Percentiles rank a stretch among this genome's conserved stretches.
Evolutionary conservation across 495 filamentous ascomycete species (phyloP).

Genomic region (Penicillium odoratum): DNA sequence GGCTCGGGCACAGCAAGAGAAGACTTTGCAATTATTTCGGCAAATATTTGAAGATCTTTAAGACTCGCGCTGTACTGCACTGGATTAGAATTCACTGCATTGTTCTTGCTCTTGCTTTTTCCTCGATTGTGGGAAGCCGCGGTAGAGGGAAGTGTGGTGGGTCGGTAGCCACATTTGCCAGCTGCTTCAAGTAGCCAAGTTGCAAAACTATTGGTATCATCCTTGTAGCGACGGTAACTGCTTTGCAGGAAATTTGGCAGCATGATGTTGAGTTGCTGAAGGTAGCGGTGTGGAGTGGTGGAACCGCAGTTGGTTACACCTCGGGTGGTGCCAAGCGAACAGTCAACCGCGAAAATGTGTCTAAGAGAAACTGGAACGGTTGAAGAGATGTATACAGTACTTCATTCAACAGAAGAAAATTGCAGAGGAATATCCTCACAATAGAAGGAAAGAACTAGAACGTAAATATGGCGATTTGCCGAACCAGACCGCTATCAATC

Average conservation of each 20-base stretch:
- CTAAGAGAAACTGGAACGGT: too few relatives aligned
- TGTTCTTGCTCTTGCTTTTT: conserved; percentile 24
- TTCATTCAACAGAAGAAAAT: too few relatives aligned
- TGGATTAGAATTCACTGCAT: conserved; percentile 6
- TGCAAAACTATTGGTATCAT: conserved; percentile 48
- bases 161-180: conserved; percentile 34
- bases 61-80: conserved; percentile 21
- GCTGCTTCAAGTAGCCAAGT: conserved; percentile 52
- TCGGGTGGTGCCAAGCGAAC: too few relatives aligned
- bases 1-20: conserved; percentile 24
- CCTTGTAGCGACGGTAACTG: conserved; percentile 49
- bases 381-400: too few relatives aligned
- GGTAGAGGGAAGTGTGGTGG: conserved; percentile 16
- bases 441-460: too few relatives aligned
- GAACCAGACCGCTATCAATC: too few relatives aligned
- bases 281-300: too few relatives aligned
- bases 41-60: conserved; percentile 30
- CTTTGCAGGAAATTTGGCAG: conserved; percentile 35
- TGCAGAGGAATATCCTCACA: too few relatives aligned
- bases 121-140: conserved; percentile 11
- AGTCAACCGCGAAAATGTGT: too few relatives aligned
- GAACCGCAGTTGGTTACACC: too few relatives aligned
- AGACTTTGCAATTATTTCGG: conserved; percentile 28
- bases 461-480: too few relatives aligned
- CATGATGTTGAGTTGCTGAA: too few relatives aligned